phyloP scores from a whole-genome alignment of 192 early-diverging fungal species.

The Spizellomyces punctatus region DNA sequence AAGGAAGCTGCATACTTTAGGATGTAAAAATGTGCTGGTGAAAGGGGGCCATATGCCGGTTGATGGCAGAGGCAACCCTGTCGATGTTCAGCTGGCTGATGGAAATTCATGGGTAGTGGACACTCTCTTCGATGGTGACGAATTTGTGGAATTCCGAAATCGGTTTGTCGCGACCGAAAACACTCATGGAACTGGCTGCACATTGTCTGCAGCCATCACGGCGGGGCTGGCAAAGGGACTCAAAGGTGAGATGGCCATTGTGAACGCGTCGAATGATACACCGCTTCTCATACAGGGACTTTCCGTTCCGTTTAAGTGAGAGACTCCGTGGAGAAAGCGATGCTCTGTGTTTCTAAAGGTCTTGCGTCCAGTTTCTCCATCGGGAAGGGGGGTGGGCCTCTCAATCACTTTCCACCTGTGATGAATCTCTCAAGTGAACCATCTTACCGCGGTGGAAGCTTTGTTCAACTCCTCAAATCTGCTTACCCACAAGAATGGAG shows the following conservation, averaged over 20 bases:
- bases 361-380: slow-evolving; percentile 62
- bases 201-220: slow-evolving; percentile 79
- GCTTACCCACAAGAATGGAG: slow-evolving; percentile 62
- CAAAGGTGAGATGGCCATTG: slow-evolving; percentile 32
- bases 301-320: slow-evolving; percentile 35
- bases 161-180: slow-evolving; percentile 65
- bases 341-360: slow-evolving; percentile 67
- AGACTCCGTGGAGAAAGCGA: slow-evolving; percentile 57
- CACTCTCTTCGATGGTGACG: slow-evolving; percentile 56
- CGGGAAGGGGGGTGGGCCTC: slow-evolving; percentile 71
- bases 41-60: slow-evolving; percentile 84
- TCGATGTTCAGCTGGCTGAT: slow-evolving; percentile 25
- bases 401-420: slow-evolving; percentile 67
- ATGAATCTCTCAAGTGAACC: slow-evolving; percentile 8
- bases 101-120: slow-evolving; percentile 47
- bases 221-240: slow-evolving; percentile 64
- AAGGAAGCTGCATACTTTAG: slow-evolving; percentile 51
- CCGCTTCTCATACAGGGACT: neutral
- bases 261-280: neutral
- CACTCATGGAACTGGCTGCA: slow-evolving; percentile 90
- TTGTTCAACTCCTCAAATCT: slow-evolving; percentile 45
- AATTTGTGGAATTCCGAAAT: slow-evolving; percentile 53
- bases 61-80: slow-evolving; percentile 12
- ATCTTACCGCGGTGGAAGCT: slow-evolving; percentile 1
- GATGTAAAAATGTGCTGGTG: slow-evolving; percentile 64